Base-by-base conservation (phyloP, 352 stramenopile species). In the Paralagenidium karlingii region DNA sequence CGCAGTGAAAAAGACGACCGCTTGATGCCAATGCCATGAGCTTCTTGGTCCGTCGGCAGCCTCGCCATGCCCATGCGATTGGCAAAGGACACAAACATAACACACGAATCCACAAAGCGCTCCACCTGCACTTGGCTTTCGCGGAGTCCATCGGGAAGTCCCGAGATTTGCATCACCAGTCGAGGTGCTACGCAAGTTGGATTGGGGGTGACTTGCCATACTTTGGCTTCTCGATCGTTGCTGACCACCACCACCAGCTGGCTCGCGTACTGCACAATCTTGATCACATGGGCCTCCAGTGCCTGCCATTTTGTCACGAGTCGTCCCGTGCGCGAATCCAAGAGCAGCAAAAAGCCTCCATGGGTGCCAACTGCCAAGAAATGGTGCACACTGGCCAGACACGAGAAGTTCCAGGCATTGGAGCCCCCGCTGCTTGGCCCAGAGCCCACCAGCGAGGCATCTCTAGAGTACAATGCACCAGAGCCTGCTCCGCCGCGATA, bases 201-300 rank as follows among this genome's bases (percentile, higher is more conserved):
- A 2, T 58, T 56, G 2, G 33, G 32, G n/a, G n/a, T n/a, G n/a
- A n/a, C 33, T 4, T 62, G 55, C 68, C 68, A 87, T 42, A 87
- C 65, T 3, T 68, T 60, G 9, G 69, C 74, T 39, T 87, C 74
- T 16, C 70, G 68, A 21, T 87, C 73, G 1, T 53, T 55, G 0
- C 73, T 68, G 2, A 84, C 63, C 1, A 82, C 66, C 13, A 87
- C 43, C 20, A 87, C 34, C 24, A 67, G 65, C 10, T 63, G 69
- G 6, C 53, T 53, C 2, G 74, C 64, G 28, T 82, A 67, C 44
- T 84, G 69, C 1, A 58, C 38, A 31, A 87, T 40, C 45, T 65
- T 66, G 11, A 75, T 44, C 8, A 87, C 45, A 13, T 46, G 47
- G 19, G 39, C 31, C 2, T 80, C 63, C 8, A 87, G 43, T 1